phyloP scores from a whole-genome alignment of 805 yeast species.

The Cyberlindnera bimundalis region DNA sequence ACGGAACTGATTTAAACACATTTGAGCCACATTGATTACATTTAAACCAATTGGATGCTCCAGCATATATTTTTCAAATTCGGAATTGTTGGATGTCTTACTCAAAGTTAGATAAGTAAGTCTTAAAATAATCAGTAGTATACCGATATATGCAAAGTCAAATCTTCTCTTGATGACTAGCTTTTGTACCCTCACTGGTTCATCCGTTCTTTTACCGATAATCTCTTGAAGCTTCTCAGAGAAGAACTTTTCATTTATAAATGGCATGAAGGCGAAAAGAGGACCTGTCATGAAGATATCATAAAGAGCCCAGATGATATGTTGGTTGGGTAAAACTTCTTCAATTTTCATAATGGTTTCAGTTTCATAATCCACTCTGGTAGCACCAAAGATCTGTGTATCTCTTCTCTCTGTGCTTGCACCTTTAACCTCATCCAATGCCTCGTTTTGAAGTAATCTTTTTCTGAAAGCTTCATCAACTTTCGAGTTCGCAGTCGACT shows the following conservation, averaged over 20 bases:
- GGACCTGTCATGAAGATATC: slow-evolving; percentile 22
- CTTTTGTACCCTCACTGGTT: slow-evolving; percentile 6
- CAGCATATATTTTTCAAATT: slow-evolving; percentile 35
- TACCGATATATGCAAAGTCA: slow-evolving; percentile 27
- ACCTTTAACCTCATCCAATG: slow-evolving; percentile 33
- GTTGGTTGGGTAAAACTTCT: slow-evolving; percentile 23
- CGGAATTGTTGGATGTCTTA: slow-evolving; percentile 19
- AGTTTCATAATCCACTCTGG: slow-evolving; percentile 16
- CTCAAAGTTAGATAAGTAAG: slow-evolving; percentile 21
- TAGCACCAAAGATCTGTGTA: slow-evolving; percentile 14
- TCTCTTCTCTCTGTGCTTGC: slow-evolving; percentile 9
- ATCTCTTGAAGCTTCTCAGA: slow-evolving; percentile 17
- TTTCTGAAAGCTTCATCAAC: slow-evolving; percentile 31
- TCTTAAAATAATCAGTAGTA: slow-evolving; percentile 22
- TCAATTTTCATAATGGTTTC: slow-evolving; percentile 22
- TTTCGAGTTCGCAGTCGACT: slow-evolving; percentile 8
- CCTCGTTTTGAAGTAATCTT: slow-evolving; percentile 35
- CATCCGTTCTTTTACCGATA: slow-evolving; percentile 11
- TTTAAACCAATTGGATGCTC: slow-evolving; percentile 44
- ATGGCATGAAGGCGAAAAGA: slow-evolving; percentile 23
- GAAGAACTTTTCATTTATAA: slow-evolving; percentile 25
- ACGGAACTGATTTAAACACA: slow-evolving; percentile 54
- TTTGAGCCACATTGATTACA: slow-evolving; percentile 46
- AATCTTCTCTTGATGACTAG: slow-evolving; percentile 20
- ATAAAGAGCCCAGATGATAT: slow-evolving; percentile 22